phyloP scores from a whole-genome alignment of 2,329 filamentous ascomycete species.

The Pestalotiopsis fici region DNA sequence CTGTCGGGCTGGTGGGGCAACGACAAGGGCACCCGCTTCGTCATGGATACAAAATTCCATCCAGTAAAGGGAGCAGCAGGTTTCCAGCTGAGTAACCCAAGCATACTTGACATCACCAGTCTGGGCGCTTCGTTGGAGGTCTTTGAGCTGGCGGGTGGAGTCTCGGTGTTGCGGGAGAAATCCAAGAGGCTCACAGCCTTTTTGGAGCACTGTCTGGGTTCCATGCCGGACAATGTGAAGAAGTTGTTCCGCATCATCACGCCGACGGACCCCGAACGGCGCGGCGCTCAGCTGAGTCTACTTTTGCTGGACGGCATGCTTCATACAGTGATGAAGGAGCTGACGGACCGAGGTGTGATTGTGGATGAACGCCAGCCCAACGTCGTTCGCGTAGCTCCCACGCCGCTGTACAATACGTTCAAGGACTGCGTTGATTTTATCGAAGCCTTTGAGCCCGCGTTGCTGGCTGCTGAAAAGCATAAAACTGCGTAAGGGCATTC shows the following conservation, averaged over 20 bases:
- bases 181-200: conserved; percentile 69
- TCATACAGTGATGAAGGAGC: conserved; percentile 58
- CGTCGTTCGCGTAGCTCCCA: conserved; percentile 73
- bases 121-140: conserved; percentile 69
- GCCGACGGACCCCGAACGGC: conserved; percentile 60
- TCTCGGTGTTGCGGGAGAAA: conserved; percentile 63
- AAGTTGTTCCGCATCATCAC: conserved; percentile 62
- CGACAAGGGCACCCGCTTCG: conserved; percentile 68
- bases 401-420: conserved; percentile 75
- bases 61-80: conserved; percentile 74
- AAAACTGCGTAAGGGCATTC: neutral
- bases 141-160: conserved; percentile 65
- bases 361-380: conserved; percentile 76
- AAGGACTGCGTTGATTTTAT: conserved; percentile 64
- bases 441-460: conserved; percentile 33
- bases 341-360: conserved; percentile 65
- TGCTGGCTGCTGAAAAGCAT: conserved; percentile 22
- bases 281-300: conserved; percentile 75
- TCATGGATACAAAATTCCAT: conserved; percentile 74
- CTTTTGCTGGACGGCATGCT: conserved; percentile 62
- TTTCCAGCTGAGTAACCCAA: conserved; percentile 77
- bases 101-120: conserved; percentile 71
- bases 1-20: conserved; percentile 83
- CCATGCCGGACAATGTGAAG: conserved; percentile 32
- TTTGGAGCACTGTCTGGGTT: conserved; percentile 60